Evolutionary conservation across 2,329 filamentous ascomycete genomes (phyloP), one percentile per base, ranked within the genome.

Genomic region (Madurella mycetomatis): DNA sequence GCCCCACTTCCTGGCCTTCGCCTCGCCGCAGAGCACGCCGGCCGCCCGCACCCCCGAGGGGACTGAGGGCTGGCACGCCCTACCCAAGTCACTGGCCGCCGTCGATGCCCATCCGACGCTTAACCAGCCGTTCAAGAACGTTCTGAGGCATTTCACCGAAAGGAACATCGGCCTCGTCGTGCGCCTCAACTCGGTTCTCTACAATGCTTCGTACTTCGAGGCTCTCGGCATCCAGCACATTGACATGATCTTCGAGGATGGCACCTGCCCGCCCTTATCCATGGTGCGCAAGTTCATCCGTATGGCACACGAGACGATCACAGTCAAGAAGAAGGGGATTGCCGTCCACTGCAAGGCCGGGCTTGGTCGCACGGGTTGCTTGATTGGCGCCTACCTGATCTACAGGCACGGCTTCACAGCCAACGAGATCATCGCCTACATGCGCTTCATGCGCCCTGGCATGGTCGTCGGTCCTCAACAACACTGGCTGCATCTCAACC

Each of bases 211-310:
- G n/a, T 96, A 92, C 76, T 99, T 99, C 71, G 94, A 92, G 60
- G 90, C 92, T 3, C 79, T 99, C 49, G 92, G 92, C 31, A 97
- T 99, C 67, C 86, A 91, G 65, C 94, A 99, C 69, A 79, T 97
- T 41, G 94, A 99, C 74, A 99, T 99, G 94, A 97, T 99, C 66
- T 99, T 99, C 67, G 94, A 97, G 66, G 94, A 99, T 65, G 94
- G 94, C 60, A 99, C 94, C 4, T 99, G 94, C 70, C 94, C 94
- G 18, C 85, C 90, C 1, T 77, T 99, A 49, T 83, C 83, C 16
- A 86, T 92, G n/a, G 94, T 99, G 30, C 85, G 90, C 62, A 92
- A 92, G 69, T 99, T 99, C 70, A 92, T 99, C 71, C 90, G 90
- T 62, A 80, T 99, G 55, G 92, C 94, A 1, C 94, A 97, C 67